A percentile compares a stretch with the other conserved stretches of the same genome.
These are phyloP conservation scores for Trichoderma sp. DNA, from an alignment of 2,329 filamentous ascomycete species.

Conservation along the genomic window DNA sequence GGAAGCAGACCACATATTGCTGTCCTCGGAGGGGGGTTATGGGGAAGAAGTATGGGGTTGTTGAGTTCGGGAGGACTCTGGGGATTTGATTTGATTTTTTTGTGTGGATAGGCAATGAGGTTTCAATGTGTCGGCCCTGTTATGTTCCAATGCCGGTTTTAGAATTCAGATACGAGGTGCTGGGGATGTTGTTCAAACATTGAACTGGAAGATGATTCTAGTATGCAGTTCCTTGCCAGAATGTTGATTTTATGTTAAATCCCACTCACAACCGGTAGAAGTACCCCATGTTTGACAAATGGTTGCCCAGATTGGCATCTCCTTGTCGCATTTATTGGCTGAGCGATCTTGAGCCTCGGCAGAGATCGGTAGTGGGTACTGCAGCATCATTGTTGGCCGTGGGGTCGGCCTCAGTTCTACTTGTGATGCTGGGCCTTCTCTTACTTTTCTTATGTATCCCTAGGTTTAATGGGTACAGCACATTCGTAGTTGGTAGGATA, in stretches of 20 bases:
- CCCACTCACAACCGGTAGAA: background rate
- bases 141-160: background rate
- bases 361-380: background rate
- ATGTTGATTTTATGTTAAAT: background rate
- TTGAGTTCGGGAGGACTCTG: background rate
- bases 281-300: background rate
- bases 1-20: background rate
- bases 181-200: background rate
- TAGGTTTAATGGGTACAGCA: background rate
- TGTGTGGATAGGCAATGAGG: background rate
- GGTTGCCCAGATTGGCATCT: background rate
- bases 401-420: background rate
- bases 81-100: background rate
- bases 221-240: too few species aligned
- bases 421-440: background rate
- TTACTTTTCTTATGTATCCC: background rate
- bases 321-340: background rate
- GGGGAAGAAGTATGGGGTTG: background rate
- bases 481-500: background rate
- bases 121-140: background rate
- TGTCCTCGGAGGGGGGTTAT: background rate
- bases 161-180: background rate
- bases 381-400: background rate
- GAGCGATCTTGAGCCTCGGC: constrained; percentile 11
- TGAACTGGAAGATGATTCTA: background rate